Conservation (phyloP, 257 asterid genomes). For the Voacanga thouarsii region DNA sequence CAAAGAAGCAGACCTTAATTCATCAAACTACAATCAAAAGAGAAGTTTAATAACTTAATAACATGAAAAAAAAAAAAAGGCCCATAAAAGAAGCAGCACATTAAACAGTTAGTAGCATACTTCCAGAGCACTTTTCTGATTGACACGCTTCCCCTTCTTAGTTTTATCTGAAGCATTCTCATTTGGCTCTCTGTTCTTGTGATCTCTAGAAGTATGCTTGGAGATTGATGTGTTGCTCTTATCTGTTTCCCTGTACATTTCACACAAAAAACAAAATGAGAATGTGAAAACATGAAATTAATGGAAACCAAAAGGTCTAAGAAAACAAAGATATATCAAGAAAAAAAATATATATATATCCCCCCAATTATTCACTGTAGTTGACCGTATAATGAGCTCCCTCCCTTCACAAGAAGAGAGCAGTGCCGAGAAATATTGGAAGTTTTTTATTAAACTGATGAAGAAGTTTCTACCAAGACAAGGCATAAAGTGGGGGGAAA, state of each 20-base stretch:
- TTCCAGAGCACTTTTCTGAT: slow-evolving; percentile 37
- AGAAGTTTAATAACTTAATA: slow-evolving; percentile 5
- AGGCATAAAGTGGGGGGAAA: not conserved
- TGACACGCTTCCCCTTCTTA: slow-evolving; percentile 35
- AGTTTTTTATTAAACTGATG: not conserved
- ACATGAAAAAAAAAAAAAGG: not conserved
- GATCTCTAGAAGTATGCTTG: not conserved
- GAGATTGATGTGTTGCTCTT: not conserved
- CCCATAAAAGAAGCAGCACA: slow-evolving; percentile 1
- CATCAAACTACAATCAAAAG: not conserved
- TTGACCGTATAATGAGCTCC: not conserved
- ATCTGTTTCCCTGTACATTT: slow-evolving; percentile 14
- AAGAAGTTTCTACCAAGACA: not conserved
- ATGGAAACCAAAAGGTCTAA: not conserved
- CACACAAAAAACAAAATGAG: not conserved
- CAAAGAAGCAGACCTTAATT: not conserved
- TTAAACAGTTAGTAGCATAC: slow-evolving; percentile 30
- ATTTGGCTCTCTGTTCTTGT: slow-evolving; percentile 21
- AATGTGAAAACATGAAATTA: not conserved
- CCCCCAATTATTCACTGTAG: not conserved
- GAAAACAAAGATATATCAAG: not conserved
- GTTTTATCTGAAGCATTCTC: slow-evolving; percentile 28
- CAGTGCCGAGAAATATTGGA: not conserved
- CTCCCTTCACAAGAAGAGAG: not conserved
- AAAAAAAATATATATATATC: not conserved